Percentiles rank a stretch among this genome's conserved stretches.
Evolutionary conservation across 2,329 filamentous ascomycete species (phyloP).

Genomic region (Dichotomopilus funicola): DNA sequence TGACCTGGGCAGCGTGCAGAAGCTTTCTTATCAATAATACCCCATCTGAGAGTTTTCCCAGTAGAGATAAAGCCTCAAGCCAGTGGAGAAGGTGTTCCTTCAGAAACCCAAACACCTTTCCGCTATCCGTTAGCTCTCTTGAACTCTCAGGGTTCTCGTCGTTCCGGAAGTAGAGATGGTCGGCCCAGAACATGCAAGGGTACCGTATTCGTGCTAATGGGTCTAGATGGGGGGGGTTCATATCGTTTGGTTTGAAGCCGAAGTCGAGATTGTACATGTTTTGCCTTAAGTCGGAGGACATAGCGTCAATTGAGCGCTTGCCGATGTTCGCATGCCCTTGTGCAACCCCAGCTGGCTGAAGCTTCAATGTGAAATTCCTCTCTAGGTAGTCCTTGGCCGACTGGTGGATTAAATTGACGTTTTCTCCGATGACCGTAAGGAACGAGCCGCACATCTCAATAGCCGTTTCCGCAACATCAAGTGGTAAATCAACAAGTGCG

Average conservation of each 20-base stretch:
- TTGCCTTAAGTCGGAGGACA: conserved; percentile 13
- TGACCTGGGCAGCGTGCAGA: conserved; percentile 8
- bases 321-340: conserved; percentile 15
- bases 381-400: conserved; percentile 29
- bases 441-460: conserved; percentile 30
- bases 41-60: conserved; percentile 8
- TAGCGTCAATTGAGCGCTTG: conserved; percentile 11
- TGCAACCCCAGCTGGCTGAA: conserved; percentile 5
- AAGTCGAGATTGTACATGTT: conserved; percentile 19
- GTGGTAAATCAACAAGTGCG: conserved; percentile 13
- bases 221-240: conserved; percentile 14
- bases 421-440: conserved; percentile 23
- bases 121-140: conserved; percentile 7
- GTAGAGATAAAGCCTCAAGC: conserved; percentile 14
- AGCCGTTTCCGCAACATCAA: conserved; percentile 13
- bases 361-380: conserved; percentile 4
- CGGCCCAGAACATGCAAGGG: conserved; percentile 14
- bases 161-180: conserved; percentile 14
- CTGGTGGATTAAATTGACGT: conserved; percentile 27
- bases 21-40: conserved; percentile 13
- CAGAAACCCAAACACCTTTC: conserved; percentile 11
- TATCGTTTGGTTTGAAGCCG: conserved; percentile 9
- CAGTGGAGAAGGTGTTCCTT: conserved; percentile 12
- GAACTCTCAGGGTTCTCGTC: neutral
- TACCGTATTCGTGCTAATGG: conserved; percentile 17